Base-by-base conservation (phyloP, 345 rosid genomes). In the Abelmoschus esculentus region DNA sequence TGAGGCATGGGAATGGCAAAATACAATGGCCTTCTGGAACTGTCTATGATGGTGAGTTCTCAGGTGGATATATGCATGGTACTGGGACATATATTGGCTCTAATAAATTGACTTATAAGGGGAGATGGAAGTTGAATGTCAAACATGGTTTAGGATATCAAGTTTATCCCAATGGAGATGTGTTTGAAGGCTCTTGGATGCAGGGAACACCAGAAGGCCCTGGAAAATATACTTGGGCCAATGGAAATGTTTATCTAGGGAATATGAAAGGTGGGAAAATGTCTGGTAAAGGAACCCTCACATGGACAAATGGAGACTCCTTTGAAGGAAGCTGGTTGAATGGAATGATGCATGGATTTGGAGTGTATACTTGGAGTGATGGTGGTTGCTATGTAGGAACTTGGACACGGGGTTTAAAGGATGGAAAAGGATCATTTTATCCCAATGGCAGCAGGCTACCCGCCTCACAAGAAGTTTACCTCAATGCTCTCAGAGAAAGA, bases 291-390 rank as follows among this genome's bases (percentile, higher is more conserved):
- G 97, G 97, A 69, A 95, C 89, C 53, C 80, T 95, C 66, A 86
- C 96, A 59, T 91, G 97, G 97, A 82, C 59, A 72, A 89, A 84
- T 28, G 93, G 93, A 3, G 90, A 91, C 70, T 89, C 90, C 1
- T 95, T 83, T 68, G 99, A 95, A 84, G 99, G 99, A 73, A 86
- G 85, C 76, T 95, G 97, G 96, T 79, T 85, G 74, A 91, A 88
- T 66, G 89, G 92, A 32, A 85, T 88, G 96, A 95, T 95, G 91
- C 96, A 95, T 76, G 99, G 96, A 70, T 78, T 95, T 76, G 97
- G 97, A 69, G 90, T 95, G 17, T 90, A 90, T 76, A 91, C 91
- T 15, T 95, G 99, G 99, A 85, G 76, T 2, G 96, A 88, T 73
- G 90, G 96, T 2, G 89, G 99, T 71, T 85, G 85, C 80, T 95